Base-by-base conservation (phyloP, 2,329 filamentous ascomycete species). In the Epichloe elymi region DNA sequence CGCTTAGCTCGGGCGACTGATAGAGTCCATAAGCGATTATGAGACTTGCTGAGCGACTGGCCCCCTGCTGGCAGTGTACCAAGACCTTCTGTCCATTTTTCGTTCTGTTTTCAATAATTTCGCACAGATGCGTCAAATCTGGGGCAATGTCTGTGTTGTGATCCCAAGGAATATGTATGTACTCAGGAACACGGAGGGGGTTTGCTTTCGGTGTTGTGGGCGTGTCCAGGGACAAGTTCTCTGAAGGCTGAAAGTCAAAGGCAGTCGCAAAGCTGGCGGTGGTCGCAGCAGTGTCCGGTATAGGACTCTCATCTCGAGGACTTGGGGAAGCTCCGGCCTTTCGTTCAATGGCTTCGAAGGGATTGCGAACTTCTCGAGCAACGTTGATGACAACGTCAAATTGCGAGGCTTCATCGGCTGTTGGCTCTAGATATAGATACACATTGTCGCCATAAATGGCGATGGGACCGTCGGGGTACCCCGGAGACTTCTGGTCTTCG, bases 311-410 rank as follows among this genome's bases (percentile, higher is more conserved):
- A n/a, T 65, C 65, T 42, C 53, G 62, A 19, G 57, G 63, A 36
- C 50, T 66, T 55, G 57, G 51, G 55, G 63, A 54, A 56, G 56
- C 50, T 60, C 60, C 37, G 56, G 62, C 23, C 53, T 58, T 46
- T 57, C 52, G 64, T 55, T 58, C 65, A 47, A 58, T 57, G 30
- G 58, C 63, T 56, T 69, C 68, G 61, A 91, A 88, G 0, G 87
- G 87, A 60, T 93, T 90, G 52, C 75, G 74, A 2, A 93, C 87
- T 66, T 94, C 87, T 52, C 84, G 82, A 1, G 87, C 87, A 6
- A 91, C 87, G 56, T 94, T 94, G 61, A 93, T 82, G 17, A 94
- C 81, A 3, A 91, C 83, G 58, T 93, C 88, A 57, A 90, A 94
- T 36, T 78, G 74, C 11, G 83, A 75, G 2, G 86, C 86, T 63